Base-by-base conservation (phyloP, 768 basidiomycete species). In the Dentipellis sp. region DNA sequence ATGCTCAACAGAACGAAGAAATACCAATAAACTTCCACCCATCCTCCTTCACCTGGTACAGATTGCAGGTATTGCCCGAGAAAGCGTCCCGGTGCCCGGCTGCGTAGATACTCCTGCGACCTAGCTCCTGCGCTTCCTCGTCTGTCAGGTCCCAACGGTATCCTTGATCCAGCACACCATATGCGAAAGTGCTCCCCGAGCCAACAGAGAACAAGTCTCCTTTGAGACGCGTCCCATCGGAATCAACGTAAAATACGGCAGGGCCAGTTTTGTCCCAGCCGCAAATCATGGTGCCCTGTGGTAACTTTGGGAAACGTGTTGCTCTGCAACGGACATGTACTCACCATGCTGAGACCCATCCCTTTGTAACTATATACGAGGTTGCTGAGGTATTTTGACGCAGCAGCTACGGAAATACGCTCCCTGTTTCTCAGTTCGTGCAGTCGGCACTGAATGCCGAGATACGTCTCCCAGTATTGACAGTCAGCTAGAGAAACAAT, bases 241-340 rank as follows among this genome's bases (percentile, higher is more conserved):
- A 94, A 71, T 99, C 97, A 52, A 99, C 97, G 68, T 98, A 98
- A 75, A 94, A 98, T 23, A 99, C 76, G 19, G 91, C 83, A 17
- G 94, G 94, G 1, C 94, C 97, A 11, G 94, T 97, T 76, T 98
- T 98, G 74, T 99, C 97, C 94, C 94, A 98, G 23, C 97, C 97
- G 65, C 94, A 97, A 56, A 99, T 94, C 97, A 98, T 99, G 0
- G 97, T 99, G 51, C 97, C 97, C 93, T 94, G 29, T 42, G n/a
- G 52, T 10, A 19, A 14, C 34, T 52, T 17, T 21, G 10, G 58
- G 19, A 19, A 23, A 51, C 50, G 46, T 52, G 50, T 5, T 10
- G 47, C 21, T 14, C 69, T 84, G n/a, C 29, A 6, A 29, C 6
- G 6, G 6, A 29, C 6, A 29, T 29, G 29, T 6, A 29, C 29